Evolutionary conservation across 129 eudicot genomes (phyloP), one percentile per base, ranked within the genome.

Genomic region (Solidago caesia): DNA sequence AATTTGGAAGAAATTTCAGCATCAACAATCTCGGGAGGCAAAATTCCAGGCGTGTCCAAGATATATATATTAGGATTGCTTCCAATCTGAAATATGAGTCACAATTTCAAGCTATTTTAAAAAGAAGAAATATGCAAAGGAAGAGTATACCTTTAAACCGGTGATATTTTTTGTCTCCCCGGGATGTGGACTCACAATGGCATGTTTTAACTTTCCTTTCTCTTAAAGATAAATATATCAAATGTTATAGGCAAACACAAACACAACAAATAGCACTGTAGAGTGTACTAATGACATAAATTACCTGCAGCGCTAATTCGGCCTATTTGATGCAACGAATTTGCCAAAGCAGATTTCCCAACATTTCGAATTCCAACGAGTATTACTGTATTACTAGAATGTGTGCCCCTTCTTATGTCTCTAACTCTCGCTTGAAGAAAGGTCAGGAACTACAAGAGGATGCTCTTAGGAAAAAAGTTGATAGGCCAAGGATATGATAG

Each of bases 301-400:
- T 61, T 74, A 92, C 98, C 98, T 84, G 89, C 84, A 57, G 98
- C 90, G 53, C 82, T 85, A 33, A 87, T 84, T 79, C 98, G 82
- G 57, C 98, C 98, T 4, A 89, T 85, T 16, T 82, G 93, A 84
- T 92, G 98, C 84, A 92, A 83, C 10, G 95, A 70, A 64, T 92
- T 92, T 41, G 98, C 95, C 63, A 92, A 77, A 27, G 96, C 95
- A 14, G 98, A 92, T 81, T 92, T 92, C 44, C 98, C 95, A 62
- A 86, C 94, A 72, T 92, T 92, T 67, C 96, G 98, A 71, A 92
- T 86, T 43, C 98, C 98, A 70, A 89, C 87, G 5, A 92, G 77
- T 92, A 89, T 89, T 43, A 89, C 39, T 6, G 98, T 87, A 39
- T 56, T 57, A 72, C 80, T 74, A n/a, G 67, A 43, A 84, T 74